Evolutionary conservation across 495 filamentous ascomycete species (phyloP).

Genomic region (Platismatia glauca): DNA sequence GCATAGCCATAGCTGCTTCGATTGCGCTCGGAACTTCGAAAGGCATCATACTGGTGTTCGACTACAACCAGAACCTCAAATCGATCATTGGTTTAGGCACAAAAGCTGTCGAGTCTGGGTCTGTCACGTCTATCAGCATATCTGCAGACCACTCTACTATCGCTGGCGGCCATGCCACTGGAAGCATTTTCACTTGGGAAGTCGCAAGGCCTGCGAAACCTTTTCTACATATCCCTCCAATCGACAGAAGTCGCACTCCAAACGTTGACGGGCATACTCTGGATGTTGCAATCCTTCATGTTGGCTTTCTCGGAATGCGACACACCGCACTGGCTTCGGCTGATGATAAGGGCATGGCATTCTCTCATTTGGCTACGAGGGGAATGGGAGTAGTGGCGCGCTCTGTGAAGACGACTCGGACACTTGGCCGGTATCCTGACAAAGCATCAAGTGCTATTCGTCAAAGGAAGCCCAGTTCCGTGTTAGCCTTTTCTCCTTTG

Average conservation of each 20-base stretch:
- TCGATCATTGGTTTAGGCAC: slow-evolving; percentile 90
- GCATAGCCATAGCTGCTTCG: slow-evolving; percentile 76
- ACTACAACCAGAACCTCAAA: slow-evolving; percentile 92
- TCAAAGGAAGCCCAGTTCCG: slow-evolving; percentile 84
- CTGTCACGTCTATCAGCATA: slow-evolving; percentile 77
- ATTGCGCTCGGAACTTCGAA: slow-evolving; percentile 91
- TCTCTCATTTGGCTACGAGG: slow-evolving; percentile 88
- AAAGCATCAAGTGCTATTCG: slow-evolving; percentile 44
- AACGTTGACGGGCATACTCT: slow-evolving; percentile 73
- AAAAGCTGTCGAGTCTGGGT: slow-evolving; percentile 85
- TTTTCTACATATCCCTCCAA: slow-evolving; percentile 78
- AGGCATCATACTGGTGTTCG: slow-evolving; percentile 88
- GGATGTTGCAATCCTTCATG: slow-evolving; percentile 67
- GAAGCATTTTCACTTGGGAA: slow-evolving; percentile 97
- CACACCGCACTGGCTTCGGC: slow-evolving; percentile 98
- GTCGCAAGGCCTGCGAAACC: slow-evolving; percentile 68
- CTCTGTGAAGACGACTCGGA: slow-evolving; percentile 78
- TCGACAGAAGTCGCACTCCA: slow-evolving; percentile 56
- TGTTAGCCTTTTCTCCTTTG: slow-evolving; percentile 82
- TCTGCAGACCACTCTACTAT: slow-evolving; percentile 91
- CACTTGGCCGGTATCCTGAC: slow-evolving; percentile 84
- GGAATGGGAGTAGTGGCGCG: slow-evolving; percentile 80
- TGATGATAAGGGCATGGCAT: slow-evolving; percentile 92
- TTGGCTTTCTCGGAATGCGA: slow-evolving; percentile 90
- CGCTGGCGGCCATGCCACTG: slow-evolving; percentile 80